Conservation (phyloP, 805 yeast species). For the Nakazawaea pomicola region DNA sequence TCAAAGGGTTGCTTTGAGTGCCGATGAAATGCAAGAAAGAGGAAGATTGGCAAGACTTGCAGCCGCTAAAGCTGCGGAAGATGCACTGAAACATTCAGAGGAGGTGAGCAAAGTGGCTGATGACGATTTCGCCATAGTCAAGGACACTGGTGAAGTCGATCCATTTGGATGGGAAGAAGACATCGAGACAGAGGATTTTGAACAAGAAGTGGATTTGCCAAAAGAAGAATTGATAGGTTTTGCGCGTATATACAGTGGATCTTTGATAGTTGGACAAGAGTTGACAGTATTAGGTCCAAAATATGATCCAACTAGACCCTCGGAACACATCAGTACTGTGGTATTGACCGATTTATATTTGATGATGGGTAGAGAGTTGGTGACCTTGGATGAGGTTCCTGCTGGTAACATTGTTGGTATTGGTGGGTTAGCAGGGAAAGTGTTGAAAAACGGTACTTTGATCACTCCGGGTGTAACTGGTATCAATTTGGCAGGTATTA, state of each 20-base stretch:
- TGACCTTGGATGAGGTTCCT: slow-evolving; percentile 74
- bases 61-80: slow-evolving; percentile 65
- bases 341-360: slow-evolving; percentile 67
- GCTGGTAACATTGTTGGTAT: slow-evolving; percentile 96
- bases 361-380: slow-evolving; percentile 89
- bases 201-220: slow-evolving; percentile 35
- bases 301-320: slow-evolving; percentile 62
- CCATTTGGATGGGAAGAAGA: slow-evolving; percentile 49
- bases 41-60: slow-evolving; percentile 60
- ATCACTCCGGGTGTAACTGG: slow-evolving; percentile 54
- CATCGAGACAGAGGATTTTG: slow-evolving; percentile 42
- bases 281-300: slow-evolving; percentile 82
- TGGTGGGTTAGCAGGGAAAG: slow-evolving; percentile 79
- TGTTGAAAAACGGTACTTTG: slow-evolving; percentile 84
- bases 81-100: slow-evolving; percentile 29
- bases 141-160: slow-evolving; percentile 27
- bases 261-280: slow-evolving; percentile 67
- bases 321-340: slow-evolving; percentile 50
- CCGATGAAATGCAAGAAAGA: slow-evolving; percentile 57
- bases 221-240: slow-evolving; percentile 78
- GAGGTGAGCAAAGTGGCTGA: slow-evolving; percentile 10
- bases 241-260: slow-evolving; percentile 85
- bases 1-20: slow-evolving; percentile 34
- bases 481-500: slow-evolving; percentile 73
- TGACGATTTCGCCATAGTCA: slow-evolving; percentile 18